Conservation (phyloP, 129 eudicot genomes). For the Sambucus nigra region DNA sequence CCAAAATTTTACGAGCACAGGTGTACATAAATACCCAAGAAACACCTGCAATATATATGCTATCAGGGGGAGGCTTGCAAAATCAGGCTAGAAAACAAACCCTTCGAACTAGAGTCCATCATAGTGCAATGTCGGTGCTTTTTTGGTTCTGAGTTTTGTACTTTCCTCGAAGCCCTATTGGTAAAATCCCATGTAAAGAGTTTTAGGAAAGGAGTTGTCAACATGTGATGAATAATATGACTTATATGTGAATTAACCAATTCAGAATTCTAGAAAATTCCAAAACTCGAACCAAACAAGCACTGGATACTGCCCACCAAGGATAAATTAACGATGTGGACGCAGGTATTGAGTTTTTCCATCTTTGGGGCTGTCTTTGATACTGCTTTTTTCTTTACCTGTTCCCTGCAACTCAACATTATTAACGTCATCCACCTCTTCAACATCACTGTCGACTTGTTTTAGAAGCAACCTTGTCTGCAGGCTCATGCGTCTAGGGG, state of each 20-base stretch:
- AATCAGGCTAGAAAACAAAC: not conserved
- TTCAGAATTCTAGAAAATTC: too few species aligned
- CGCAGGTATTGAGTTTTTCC: slow-evolving; percentile 14
- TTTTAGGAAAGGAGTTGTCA: too few species aligned
- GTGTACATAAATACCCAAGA: not conserved
- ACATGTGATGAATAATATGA: too few species aligned
- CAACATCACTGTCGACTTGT: slow-evolving; percentile 27
- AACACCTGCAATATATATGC: not conserved
- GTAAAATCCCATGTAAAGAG: too few species aligned
- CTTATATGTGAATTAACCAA: too few species aligned
- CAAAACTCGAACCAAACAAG: too few species aligned
- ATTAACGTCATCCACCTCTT: slow-evolving; percentile 13
- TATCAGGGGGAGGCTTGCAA: not conserved
- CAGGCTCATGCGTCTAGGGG: slow-evolving; percentile 24
- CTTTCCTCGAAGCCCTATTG: too few species aligned
- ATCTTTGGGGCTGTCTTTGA: slow-evolving; percentile 3
- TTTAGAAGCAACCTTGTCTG: slow-evolving; percentile 16
- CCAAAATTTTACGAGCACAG: not conserved
- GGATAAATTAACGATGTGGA: slow-evolving; percentile 1
- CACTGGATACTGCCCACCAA: not conserved
- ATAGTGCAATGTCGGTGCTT: too few species aligned
- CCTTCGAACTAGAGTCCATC: too few species aligned
- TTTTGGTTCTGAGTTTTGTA: too few species aligned
- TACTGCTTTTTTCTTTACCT: not conserved
- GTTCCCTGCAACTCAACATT: slow-evolving; percentile 3